A percentile compares a stretch with the other conserved stretches of the same genome.
Conservation (phyloP, 495 filamentous ascomycete species). For the Aspergillus mulundensis region DNA sequence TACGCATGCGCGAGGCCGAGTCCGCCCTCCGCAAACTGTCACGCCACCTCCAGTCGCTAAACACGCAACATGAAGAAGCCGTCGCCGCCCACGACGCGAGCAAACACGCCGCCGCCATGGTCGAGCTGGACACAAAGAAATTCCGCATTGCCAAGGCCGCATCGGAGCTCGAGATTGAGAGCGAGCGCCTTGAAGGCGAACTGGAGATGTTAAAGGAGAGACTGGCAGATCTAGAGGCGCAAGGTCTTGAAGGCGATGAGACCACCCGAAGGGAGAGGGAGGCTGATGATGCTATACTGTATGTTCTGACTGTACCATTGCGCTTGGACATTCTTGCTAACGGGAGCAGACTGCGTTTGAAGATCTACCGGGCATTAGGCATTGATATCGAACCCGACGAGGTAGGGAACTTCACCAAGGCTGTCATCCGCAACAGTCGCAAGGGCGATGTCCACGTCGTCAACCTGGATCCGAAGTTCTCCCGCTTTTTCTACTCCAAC, state of each 20-base stretch:
- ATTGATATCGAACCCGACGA: conserved; percentile 83
- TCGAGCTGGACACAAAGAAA: conserved; percentile 86
- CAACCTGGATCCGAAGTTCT: conserved; percentile 90
- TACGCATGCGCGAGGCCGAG: conserved; percentile 69
- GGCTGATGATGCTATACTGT: conserved; percentile 56
- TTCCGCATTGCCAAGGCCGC: conserved; percentile 89
- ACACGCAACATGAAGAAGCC: conserved; percentile 66
- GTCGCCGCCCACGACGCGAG: conserved; percentile 65
- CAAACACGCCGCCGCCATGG: conserved; percentile 74
- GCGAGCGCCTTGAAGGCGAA: conserved; percentile 79
- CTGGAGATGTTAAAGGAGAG: conserved; percentile 69
- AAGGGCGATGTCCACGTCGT: conserved; percentile 94
- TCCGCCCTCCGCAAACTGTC: conserved; percentile 67
- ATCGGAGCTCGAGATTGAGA: conserved; percentile 85
- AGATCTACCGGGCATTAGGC: conserved; percentile 85
- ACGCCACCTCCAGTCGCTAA: conserved; percentile 64
- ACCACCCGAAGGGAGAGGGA: conserved; percentile 55
- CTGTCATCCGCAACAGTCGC: conserved; percentile 77
- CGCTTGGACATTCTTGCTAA: background rate
- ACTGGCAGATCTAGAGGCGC: conserved; percentile 76
- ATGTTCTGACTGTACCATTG: conserved; percentile 12
- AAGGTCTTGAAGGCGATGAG: conserved; percentile 65
- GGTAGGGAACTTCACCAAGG: conserved; percentile 78
- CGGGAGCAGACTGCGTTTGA: conserved; percentile 64
- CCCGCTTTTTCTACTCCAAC: conserved; percentile 87